phyloP scores from a whole-genome alignment of 768 basidiomycete species.

The Kwoniella dendrophila region DNA sequence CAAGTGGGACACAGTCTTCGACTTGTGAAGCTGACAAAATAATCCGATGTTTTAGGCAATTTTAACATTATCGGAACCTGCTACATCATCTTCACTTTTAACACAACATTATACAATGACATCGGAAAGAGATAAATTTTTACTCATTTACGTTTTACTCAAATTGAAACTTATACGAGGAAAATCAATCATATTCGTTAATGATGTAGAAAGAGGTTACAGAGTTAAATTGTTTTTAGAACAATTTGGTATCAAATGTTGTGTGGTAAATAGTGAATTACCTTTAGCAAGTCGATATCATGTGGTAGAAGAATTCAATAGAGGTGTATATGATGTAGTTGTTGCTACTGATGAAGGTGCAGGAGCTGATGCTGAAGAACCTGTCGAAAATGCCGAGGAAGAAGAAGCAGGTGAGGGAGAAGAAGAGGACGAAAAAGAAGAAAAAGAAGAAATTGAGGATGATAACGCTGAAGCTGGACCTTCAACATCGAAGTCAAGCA shows the following conservation, averaged over 20 bases:
- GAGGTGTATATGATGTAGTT: conserved; percentile 96
- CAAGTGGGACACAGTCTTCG: background rate
- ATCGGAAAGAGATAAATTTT: conserved; percentile 94
- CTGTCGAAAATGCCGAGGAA: conserved; percentile 59
- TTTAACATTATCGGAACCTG: conserved; percentile 81
- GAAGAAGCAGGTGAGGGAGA: conserved; percentile 53
- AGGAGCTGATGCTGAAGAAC: conserved; percentile 61
- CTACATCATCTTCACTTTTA: conserved; percentile 76
- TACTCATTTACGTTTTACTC: conserved; percentile 91
- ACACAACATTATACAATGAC: conserved; percentile 81
- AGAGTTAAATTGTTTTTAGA: conserved; percentile 97
- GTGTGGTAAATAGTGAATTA: conserved; percentile 92
- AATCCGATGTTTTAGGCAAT: conserved; percentile 64
- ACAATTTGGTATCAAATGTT: conserved; percentile 93
- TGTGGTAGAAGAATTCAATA: conserved; percentile 97
- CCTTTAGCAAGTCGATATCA: conserved; percentile 97
- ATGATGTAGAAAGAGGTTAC: conserved; percentile 91
- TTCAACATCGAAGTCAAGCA: too few relatives aligned
- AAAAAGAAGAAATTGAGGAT: conserved; percentile 12
- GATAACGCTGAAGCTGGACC: conserved; percentile 40
- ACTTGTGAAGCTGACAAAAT: background rate
- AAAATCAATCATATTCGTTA: conserved; percentile 95
- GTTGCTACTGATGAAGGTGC: conserved; percentile 94
- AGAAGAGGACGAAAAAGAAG: conserved; percentile 42
- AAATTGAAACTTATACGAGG: conserved; percentile 94